Evolutionary conservation across 2,329 filamentous ascomycete genomes (phyloP), one percentile per base, ranked within the genome.

Genomic region (Cercospora zeina): DNA sequence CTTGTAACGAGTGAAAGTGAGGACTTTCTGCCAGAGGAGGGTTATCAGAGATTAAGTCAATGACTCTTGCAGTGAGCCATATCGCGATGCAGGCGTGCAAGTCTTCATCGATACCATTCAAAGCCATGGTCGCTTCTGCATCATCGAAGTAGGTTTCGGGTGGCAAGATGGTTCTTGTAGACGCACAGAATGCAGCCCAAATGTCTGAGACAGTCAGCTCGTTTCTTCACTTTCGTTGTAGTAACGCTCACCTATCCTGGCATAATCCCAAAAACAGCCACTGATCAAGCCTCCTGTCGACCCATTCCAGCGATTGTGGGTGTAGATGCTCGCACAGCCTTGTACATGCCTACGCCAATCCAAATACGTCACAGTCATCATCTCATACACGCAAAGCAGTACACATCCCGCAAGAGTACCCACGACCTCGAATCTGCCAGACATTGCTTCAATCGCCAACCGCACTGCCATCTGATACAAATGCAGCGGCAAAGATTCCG

Each of bases 321-420:
- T 62, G 11, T 64, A 62, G 13, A 64, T 64, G 42, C 62, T 64
- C 11, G 62, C 62, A 33, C 62, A 64, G 10, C 62, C 62, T 31
- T 64, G 59, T 1, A 64, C 62, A 55, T 64, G 62, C 37, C 62
- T 50, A 10, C 59, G 50, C 62, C 62, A 64, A n/a, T 64, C 62
- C 9, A 49, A 33, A 45, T 64, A 64, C n/a, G 62, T 64, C 19
- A 64, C 59, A 2, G 62, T 64, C 62, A 64, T 64, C 62, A 64
- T 64, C 37, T 64, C 62, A 21, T 64, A 64, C 8, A 62, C 59
- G 9, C 55, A 64, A 6, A 62, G 34, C 11, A 62, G 59, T 1
- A 64, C 62, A 24, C 59, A 64, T 21, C 62, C 62, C 16, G 62
- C 54, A 24, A 64, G 34, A 24, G 62, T 64, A 13, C 62, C 62